Conservation (phyloP, 805 yeast species). For the Wickerhamiella vanderwaltii region DNA sequence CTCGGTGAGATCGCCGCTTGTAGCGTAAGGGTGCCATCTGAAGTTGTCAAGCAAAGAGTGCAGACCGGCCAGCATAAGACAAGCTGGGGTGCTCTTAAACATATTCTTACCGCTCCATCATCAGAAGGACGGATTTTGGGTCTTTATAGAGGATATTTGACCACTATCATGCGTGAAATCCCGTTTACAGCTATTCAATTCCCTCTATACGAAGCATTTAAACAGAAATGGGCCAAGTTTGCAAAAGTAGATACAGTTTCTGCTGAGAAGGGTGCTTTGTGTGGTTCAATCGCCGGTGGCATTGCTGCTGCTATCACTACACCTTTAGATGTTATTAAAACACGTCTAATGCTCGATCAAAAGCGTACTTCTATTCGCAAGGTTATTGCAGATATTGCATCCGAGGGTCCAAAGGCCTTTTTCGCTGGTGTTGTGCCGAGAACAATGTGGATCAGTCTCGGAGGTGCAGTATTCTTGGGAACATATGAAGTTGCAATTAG, state of each 20-base stretch:
- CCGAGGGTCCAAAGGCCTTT: constrained; percentile 59
- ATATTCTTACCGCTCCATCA: constrained; percentile 46
- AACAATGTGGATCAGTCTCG: constrained; percentile 95
- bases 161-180: constrained; percentile 88
- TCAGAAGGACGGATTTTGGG: constrained; percentile 74
- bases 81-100: constrained; percentile 56
- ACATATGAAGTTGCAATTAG: constrained; percentile 49
- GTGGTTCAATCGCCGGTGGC: constrained; percentile 93
- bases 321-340: constrained; percentile 88
- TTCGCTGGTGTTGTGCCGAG: constrained; percentile 86
- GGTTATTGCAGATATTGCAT: constrained; percentile 41
- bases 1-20: constrained; percentile 91
- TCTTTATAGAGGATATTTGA: constrained; percentile 83
- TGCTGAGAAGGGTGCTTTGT: constrained; percentile 67
- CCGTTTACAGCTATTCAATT: constrained; percentile 95
- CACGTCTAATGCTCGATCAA: constrained; percentile 72
- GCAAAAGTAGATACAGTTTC: constrained; percentile 32
- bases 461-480: constrained; percentile 95
- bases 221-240: constrained; percentile 46
- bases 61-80: constrained; percentile 53
- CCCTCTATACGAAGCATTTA: constrained; percentile 80
- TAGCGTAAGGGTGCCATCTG: constrained; percentile 89
- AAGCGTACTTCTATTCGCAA: constrained; percentile 35
- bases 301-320: constrained; percentile 90
- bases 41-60: constrained; percentile 88